A percentile compares a stretch with the other conserved stretches of the same genome.
phyloP scores from a whole-genome alignment of 768 basidiomycete genomes.

The Chiua virens region DNA sequence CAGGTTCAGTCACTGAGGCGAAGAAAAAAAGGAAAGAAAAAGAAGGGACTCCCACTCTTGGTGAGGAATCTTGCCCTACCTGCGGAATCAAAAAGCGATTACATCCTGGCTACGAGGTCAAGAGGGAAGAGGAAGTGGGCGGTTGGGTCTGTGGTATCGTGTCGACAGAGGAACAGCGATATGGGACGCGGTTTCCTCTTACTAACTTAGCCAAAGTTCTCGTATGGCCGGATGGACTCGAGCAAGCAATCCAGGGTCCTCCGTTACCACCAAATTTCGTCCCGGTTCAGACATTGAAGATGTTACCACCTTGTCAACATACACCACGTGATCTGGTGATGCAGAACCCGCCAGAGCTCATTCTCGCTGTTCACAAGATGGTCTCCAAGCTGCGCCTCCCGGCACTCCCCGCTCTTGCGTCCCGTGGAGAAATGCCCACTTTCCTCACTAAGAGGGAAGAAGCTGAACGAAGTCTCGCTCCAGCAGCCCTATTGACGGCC shows the following conservation, averaged over 20 bases:
- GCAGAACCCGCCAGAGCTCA: constrained; percentile 26
- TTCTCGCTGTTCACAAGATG: constrained; percentile 27
- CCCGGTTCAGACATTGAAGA: constrained; percentile 2
- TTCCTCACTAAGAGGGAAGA: constrained; percentile 14
- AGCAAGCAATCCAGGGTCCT: constrained; percentile 10
- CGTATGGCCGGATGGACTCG: constrained; percentile 16
- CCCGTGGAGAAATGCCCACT: constrained; percentile 3
- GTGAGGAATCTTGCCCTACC: constrained; percentile 26
- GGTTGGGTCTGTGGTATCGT: constrained; percentile 29
- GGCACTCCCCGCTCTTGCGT: constrained; percentile 16
- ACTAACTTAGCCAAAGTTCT: constrained; percentile 16
- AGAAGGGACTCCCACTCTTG: constrained; percentile 15
- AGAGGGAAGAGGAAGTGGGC: constrained; percentile 14
- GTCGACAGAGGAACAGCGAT: constrained; percentile 18
- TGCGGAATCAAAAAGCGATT: constrained; percentile 32
- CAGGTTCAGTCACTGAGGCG: constrained; percentile 4
- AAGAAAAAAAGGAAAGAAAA: constrained; percentile 29
- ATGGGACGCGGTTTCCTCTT: constrained; percentile 18
- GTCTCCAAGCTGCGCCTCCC: constrained; percentile 19
- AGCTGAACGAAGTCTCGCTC: constrained; percentile 31
- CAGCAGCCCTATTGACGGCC: constrained; percentile 38
- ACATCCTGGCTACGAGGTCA: constrained; percentile 24
- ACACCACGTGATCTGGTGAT: constrained; percentile 23
- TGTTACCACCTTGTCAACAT: constrained; percentile 14
- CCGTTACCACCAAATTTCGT: background rate